These are phyloP conservation scores for Colletotrichum lupini DNA, from an alignment of 2,329 filamentous ascomycete species.

Conservation along the genomic window DNA sequence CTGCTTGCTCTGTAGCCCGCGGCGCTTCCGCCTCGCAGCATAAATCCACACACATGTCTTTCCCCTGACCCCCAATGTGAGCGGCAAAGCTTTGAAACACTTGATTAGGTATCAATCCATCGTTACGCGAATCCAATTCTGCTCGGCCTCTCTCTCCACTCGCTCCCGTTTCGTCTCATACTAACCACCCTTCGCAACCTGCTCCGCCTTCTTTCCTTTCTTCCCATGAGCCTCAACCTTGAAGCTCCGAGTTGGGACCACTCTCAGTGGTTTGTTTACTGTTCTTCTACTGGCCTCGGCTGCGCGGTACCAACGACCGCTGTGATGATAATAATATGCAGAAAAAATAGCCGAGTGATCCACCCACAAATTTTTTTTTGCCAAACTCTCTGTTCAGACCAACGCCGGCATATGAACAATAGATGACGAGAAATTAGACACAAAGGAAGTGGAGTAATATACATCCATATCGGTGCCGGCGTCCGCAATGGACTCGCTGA, in stretches of 20 bases:
- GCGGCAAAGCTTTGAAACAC: conserved; percentile 30
- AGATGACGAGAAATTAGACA: conserved; percentile 29
- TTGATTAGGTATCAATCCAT: conserved; percentile 28
- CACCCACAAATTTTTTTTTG: not conserved
- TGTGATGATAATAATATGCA: conserved; percentile 2
- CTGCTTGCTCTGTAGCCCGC: conserved; percentile 8
- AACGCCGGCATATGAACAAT: conserved; percentile 35
- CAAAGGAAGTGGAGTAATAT: conserved; percentile 27
- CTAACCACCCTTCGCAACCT: conserved; percentile 19
- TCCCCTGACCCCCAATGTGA: conserved; percentile 15
- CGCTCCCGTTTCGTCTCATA: conserved; percentile 33
- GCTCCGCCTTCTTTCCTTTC: not conserved
- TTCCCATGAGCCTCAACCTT: not conserved
- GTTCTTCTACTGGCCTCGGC: not conserved
- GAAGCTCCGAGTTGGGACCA: conserved; percentile 1
- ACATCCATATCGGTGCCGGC: conserved; percentile 18
- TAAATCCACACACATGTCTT: conserved; percentile 8
- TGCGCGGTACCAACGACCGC: not conserved
- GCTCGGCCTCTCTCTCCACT: conserved; percentile 21
- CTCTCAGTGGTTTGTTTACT: not conserved
- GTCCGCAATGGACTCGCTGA: not conserved
- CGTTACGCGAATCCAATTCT: conserved; percentile 23
- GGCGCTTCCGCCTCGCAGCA: conserved; percentile 1
- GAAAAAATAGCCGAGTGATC: conserved; percentile 4
- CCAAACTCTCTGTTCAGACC: conserved; percentile 2